Percentiles rank a stretch among this genome's conserved stretches.
Conservation (phyloP, 2,329 filamentous ascomycete genomes). For the Hypoxylon sp. region DNA sequence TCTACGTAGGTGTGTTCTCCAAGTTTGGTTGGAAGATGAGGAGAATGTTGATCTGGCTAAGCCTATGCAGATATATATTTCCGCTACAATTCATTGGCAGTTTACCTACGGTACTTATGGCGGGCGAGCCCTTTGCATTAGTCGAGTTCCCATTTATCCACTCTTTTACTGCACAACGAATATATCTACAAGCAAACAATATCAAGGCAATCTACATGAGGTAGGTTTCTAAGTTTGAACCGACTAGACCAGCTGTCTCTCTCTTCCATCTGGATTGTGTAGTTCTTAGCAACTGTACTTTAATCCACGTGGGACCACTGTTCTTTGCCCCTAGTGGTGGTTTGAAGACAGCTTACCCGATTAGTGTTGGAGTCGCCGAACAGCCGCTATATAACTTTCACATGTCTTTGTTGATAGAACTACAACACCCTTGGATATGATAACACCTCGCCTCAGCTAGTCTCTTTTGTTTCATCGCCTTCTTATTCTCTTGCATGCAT, state of each 20-base stretch:
- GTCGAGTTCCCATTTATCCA: not conserved
- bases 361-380: conserved; percentile 15
- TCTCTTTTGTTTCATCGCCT: not conserved
- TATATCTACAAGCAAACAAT: not conserved
- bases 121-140: not conserved
- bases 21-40: not conserved
- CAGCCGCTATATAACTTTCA: conserved; percentile 23
- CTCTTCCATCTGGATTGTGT: not conserved
- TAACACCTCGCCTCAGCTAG: not conserved
- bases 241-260: not conserved
- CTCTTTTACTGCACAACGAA: not conserved
- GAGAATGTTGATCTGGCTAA: not conserved
- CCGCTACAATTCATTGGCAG: not conserved
- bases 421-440: not conserved
- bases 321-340: not conserved
- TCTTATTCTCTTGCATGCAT: not conserved
- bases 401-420: conserved; percentile 31
- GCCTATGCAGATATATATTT: not conserved
- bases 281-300: not conserved
- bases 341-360: not conserved
- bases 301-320: not conserved
- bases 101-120: not conserved
- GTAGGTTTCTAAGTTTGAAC: not conserved
- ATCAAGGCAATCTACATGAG: not conserved
- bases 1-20: too few species aligned